Evolutionary conservation across 1,284 basidiomycete genomes (phyloP).

Genomic region (Testicularia cyperi): DNA sequence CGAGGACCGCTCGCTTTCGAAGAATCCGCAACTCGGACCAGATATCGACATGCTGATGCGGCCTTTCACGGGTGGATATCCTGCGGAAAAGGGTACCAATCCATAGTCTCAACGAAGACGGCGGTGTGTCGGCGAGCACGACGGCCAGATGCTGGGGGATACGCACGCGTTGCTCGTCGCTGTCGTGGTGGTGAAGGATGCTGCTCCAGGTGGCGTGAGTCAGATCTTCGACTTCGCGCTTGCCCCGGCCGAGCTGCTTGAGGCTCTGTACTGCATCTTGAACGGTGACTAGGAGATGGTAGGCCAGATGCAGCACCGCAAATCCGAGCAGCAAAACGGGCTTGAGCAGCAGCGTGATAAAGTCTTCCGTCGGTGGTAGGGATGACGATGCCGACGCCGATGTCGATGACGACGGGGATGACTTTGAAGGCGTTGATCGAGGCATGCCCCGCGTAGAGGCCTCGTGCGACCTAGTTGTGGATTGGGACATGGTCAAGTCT

Average conservation of each 20-base stretch:
- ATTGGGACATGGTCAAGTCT: too few relatives aligned
- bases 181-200: neutral
- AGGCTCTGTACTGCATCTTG: neutral
- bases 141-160: conserved; percentile 18
- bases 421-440: too few relatives aligned
- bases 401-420: too few relatives aligned
- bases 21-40: conserved; percentile 4
- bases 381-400: too few relatives aligned
- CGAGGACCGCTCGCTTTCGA: conserved; percentile 8
- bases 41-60: neutral
- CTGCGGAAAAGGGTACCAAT: conserved; percentile 3
- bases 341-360: conserved; percentile 8
- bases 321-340: conserved; percentile 17
- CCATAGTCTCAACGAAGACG: conserved; percentile 15
- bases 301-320: conserved; percentile 11
- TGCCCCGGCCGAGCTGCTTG: too few relatives aligned
- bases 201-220: neutral
- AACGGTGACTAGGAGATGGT: conserved; percentile 5
- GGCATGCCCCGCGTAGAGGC: too few relatives aligned
- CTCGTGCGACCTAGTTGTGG: too few relatives aligned
- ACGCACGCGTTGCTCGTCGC: neutral
- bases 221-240: neutral
- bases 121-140: conserved; percentile 15
- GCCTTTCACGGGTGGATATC: too few relatives aligned
- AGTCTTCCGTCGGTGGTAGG: too few relatives aligned